Evolutionary conservation across 148 eudicot species (phyloP).

Genomic region (Heliamphora exappendiculata): DNA sequence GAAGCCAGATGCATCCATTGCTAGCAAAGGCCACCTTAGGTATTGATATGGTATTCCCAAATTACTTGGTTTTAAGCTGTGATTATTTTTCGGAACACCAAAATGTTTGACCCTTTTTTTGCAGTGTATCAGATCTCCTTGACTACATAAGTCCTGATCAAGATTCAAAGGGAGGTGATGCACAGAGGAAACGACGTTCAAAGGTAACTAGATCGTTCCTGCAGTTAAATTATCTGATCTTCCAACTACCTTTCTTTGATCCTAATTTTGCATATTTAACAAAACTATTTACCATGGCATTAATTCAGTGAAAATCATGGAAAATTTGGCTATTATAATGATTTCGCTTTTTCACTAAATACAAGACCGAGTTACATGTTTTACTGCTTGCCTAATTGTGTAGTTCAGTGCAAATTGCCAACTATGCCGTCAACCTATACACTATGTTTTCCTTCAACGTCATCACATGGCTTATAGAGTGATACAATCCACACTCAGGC

Average conservation of each 20-base stretch:
- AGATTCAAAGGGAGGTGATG: conserved; percentile 66
- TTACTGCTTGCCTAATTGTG: neutral
- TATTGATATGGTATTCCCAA: conserved; percentile 38
- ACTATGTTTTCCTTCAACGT: neutral
- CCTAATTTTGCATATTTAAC: neutral
- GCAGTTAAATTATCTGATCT: neutral
- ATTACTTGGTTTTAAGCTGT: conserved; percentile 8
- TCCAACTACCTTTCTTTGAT: neutral
- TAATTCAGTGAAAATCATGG: neutral
- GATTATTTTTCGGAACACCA: conserved; percentile 10
- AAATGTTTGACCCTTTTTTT: conserved; percentile 23
- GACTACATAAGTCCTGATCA: conserved; percentile 89
- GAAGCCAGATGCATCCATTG: conserved; percentile 93
- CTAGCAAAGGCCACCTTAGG: conserved; percentile 99
- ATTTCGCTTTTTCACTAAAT: neutral
- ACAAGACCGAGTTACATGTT: neutral
- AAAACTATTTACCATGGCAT: neutral
- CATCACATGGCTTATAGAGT: neutral
- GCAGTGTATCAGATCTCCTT: conserved; percentile 97
- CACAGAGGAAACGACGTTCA: conserved; percentile 73
- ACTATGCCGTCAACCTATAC: neutral
- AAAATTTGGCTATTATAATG: neutral
- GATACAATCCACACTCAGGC: neutral
- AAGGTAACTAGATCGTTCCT: conserved; percentile 50
- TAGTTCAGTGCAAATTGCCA: neutral